Evolutionary conservation across 2,329 filamentous ascomycete genomes (phyloP).

Genomic region (Verticillium longisporum): DNA sequence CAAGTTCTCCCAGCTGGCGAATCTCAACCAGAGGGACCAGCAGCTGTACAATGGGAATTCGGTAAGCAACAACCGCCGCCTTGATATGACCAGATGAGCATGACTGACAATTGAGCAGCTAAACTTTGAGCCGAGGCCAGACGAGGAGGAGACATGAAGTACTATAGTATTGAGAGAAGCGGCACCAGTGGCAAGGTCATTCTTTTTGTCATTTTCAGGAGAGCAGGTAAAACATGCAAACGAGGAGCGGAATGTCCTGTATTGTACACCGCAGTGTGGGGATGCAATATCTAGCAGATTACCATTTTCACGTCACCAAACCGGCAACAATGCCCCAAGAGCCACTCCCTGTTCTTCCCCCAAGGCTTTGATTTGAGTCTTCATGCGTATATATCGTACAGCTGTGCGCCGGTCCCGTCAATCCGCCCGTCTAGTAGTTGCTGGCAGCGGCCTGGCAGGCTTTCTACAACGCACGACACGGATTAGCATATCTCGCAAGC

Average conservation of each 20-base stretch:
- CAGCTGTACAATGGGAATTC: constrained; percentile 92
- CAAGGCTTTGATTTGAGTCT: neutral
- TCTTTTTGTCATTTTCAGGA: neutral
- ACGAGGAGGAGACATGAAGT: constrained; percentile 39
- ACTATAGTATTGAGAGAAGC: neutral
- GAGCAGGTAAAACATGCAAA: neutral
- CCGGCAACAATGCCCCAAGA: neutral
- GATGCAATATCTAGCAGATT: constrained; percentile 3
- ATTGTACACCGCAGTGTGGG: constrained; percentile 9
- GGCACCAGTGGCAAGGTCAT: too few relatives aligned
- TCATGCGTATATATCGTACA: constrained; percentile 1
- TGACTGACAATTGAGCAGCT: constrained; percentile 37
- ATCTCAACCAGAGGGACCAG: constrained; percentile 46
- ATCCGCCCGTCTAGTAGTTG: constrained; percentile 48
- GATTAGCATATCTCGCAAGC: neutral
- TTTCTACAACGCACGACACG: constrained; percentile 42
- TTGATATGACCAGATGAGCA: neutral
- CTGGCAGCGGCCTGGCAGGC: constrained; percentile 74
- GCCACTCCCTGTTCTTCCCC: neutral
- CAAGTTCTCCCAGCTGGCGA: constrained; percentile 32
- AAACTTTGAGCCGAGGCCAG: constrained; percentile 61
- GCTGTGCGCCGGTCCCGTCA: neutral
- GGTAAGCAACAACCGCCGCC: constrained; percentile 39
- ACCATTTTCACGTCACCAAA: neutral
- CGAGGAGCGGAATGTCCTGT: constrained; percentile 9